These are phyloP conservation scores for Fusarium tanahbumbuense DNA, from an alignment of 2,329 filamentous ascomycete species.

Conservation along the genomic window DNA sequence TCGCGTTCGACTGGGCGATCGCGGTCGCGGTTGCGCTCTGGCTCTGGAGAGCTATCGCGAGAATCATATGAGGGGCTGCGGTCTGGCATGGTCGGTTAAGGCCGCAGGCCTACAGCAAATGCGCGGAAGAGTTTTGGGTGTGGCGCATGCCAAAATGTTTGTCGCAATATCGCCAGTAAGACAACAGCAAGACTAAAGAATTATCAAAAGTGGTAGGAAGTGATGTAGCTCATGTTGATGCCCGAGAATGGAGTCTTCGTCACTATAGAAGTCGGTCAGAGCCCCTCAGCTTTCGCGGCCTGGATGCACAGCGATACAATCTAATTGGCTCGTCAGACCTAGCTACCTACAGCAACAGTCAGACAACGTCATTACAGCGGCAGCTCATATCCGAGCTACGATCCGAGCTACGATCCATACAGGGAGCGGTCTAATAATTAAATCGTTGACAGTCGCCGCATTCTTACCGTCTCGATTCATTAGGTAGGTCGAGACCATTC, in stretches of 20 bases:
- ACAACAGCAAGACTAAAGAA: background rate
- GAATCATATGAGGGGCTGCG: constrained; percentile 40
- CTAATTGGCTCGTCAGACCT: constrained; percentile 33
- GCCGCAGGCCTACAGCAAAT: constrained; percentile 25
- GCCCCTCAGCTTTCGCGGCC: constrained; percentile 42
- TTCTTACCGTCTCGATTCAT: too few species aligned
- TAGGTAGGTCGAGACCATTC: too few species aligned
- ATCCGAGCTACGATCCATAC: too few species aligned
- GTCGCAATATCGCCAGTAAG: constrained; percentile 19
- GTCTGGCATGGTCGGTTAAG: constrained; percentile 39
- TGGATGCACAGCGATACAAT: constrained; percentile 26
- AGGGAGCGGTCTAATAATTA: too few species aligned
- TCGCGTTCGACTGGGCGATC: constrained; percentile 20
- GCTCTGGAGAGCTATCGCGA: constrained; percentile 40
- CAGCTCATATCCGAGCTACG: background rate
- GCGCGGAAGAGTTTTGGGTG: constrained; percentile 3
- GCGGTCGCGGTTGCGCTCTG: constrained; percentile 34
- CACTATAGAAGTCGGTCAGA: constrained; percentile 32
- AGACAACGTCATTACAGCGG: constrained; percentile 29
- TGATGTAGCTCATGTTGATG: constrained; percentile 29
- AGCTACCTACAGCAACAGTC: constrained; percentile 33
- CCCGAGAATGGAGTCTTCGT: constrained; percentile 18
- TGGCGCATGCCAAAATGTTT: constrained; percentile 37
- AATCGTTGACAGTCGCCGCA: too few species aligned
- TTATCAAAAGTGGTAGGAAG: constrained; percentile 8